Evolutionary conservation across 2,329 filamentous ascomycete genomes (phyloP), one percentile per base, ranked within the genome.

Genomic region (Tolypocladium endophyticum): DNA sequence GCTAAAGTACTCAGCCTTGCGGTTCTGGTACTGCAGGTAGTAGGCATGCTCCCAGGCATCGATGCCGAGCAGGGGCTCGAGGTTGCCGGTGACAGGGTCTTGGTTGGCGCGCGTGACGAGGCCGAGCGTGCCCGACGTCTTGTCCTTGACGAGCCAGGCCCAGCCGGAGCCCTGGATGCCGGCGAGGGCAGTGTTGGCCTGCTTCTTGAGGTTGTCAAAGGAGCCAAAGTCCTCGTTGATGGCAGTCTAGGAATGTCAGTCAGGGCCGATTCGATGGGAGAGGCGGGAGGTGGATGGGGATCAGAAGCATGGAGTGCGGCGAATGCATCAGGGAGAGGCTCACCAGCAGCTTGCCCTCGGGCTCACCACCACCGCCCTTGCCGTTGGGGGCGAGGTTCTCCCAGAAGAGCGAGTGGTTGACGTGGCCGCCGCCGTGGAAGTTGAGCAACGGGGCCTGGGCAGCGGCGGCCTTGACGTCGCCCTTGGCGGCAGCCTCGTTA

Each of bases 11-110:
- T 96, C 92, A 60, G 88, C 92, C 86, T 96, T 96, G 76, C 91
- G 87, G 82, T 96, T 96, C 85, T 96, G 84, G 79, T 96, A 96
- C 80, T 96, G 90, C 63, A 96, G 82, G 78, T 96, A 95, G 81
- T 95, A 96, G 58, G 92, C 92, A 77, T 96, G 92, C 81, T 96
- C 92, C 92, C 92, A 96, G 59, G 92, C 92, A 78, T 97, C 92
- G 69, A 97, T 88, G 60, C 92, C 92, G 55, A 97, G 78, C 56
- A 97, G 80, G 43, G 92, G 92, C 69, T 86, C 82, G 72, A 88
- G 90, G 73, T 88, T 88, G 56, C 92, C 92, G 18, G 91, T 83
- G 36, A 97, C 89, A 33, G 92, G 89, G 74, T 96, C 91, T 79
- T 96, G 91, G 80, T 95, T 95, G 76, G 89, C 79, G 81, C 91